Base-by-base conservation (phyloP, 192 early-diverging fungal genomes). In the Podila horticola region DNA sequence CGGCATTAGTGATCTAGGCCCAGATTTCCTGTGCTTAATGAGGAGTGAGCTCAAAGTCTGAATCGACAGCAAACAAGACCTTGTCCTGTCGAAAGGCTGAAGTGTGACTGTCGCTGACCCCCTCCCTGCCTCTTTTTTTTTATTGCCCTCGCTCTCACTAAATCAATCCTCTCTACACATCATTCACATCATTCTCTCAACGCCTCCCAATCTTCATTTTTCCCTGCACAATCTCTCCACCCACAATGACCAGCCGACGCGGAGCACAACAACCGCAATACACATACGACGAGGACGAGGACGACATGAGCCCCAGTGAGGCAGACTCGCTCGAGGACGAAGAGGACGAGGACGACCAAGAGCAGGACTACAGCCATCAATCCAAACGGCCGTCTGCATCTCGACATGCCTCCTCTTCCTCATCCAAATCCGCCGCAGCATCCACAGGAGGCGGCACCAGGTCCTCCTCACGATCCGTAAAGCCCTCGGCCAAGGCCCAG, bases 281-380 rank as follows among this genome's bases (percentile, higher is more conserved):
- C 55, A 72, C 38, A 58, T 73, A 67, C 31, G 67, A 81, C n/a
- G 71, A 81, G 5, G 71, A 81, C 3, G 67, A 69, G 22, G 67
- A 69, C 20, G 68, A 70, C 9, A n/a, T 57, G 29, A 55, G 50
- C 22, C 30, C 31, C 12, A 67, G 66, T 11, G 66, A 51, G 5
- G 61, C 28, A 17, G 61, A 62, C 2, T 33, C 34, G 19, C 55
- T 38, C 17, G 77, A 73, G 20, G 59, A 71, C 22, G 68, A 71
- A 6, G 70, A 67, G 2, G 69, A 71, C 24, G 48, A 50, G 1
- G 48, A 73, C 17, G 74, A 38, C 3, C 60, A 75, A 22, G 64
- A 67, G 4, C 55, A 72, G 15, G 64, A 62, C 20, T 68, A 76
- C n/a, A 61, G 63, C 19, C 58, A 58, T 26, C 68, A 33, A 17